Base-by-base conservation (phyloP, 1,139 yeast species). In the Blastobotrys apis region DNA sequence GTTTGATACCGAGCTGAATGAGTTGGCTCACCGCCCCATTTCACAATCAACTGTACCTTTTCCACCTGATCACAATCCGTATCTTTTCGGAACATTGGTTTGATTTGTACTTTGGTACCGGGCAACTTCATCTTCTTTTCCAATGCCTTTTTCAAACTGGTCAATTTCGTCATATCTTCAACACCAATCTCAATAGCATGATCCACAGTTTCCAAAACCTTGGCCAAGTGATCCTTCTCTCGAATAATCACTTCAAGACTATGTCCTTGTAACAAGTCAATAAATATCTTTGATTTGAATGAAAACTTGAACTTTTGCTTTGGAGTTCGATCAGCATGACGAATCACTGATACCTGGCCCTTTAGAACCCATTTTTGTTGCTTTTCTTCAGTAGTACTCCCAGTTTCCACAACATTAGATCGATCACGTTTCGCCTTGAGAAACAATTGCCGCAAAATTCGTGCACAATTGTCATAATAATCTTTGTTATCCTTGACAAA, bases 11-110 rank as follows among this genome's bases (percentile, higher is more conserved):
- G 77, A 1, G 98, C 97, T 8, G 97, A 88, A 64, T 94, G 99
- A 1, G 99, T 94, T 8, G 98, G 97, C 64, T 94, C 99, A 53
- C 99, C 99, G 56, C 98, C 98, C 98, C 98, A 94, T 64, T 94
- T 94, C 57, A 92, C 72, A 52, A 92, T 94, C 52, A 94, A 80
- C 65, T 94, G 98, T 19, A 92, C 97, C 60, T 94, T 94, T 53
- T 90, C 97, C 16, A 92, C 94, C 41, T 84, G 90, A 8, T 50
- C 52, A n/a, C n/a, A n/a, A 33, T 12, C 20, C 15, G 50, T 47
- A 5, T 47, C 54, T 6, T 72, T 68, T 55, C 78, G 76, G 44
- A 88, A 63, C 4, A 94, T 80, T 0, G 99, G 99, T 62, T 94
- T 94, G 56, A 94, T 71, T 67, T 94, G 99, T 49, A 94, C 85